Evolutionary conservation across 2,329 filamentous ascomycete species (phyloP).

Genomic region (Xylariaceae sp.): DNA sequence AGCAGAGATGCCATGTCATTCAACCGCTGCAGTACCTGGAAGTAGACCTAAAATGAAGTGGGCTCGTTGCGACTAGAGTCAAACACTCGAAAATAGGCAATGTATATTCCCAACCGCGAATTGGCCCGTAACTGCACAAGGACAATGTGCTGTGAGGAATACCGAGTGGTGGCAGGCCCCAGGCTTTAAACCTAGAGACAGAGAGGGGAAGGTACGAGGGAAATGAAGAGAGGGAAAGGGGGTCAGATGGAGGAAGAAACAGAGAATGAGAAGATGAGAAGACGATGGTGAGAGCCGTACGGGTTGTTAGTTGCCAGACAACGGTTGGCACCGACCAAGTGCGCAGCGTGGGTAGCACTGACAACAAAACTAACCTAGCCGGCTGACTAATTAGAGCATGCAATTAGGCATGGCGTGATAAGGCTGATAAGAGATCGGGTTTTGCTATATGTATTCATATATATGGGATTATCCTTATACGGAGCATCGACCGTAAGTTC

Average conservation of each 20-base stretch:
- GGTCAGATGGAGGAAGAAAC: not conserved
- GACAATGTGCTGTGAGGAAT: not conserved
- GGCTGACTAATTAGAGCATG: no score
- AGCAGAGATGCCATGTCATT: constrained; percentile 9
- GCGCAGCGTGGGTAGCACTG: no score
- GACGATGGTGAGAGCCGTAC: not conserved
- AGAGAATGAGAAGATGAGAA: not conserved
- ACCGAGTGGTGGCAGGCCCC: not conserved
- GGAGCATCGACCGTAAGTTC: no score
- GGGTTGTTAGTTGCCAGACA: not conserved
- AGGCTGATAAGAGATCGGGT: no score
- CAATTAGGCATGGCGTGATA: no score
- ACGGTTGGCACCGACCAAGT: not conserved
- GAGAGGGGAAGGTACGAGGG: not conserved
- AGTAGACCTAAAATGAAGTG: not conserved
- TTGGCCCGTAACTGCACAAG: not conserved
- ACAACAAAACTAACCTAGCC: no score
- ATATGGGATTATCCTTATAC: no score
- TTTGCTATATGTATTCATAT: no score
- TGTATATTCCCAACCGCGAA: not conserved
- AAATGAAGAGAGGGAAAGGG: not conserved
- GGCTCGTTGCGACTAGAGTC: not conserved
- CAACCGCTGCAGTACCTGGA: not conserved
- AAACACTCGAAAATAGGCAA: not conserved
- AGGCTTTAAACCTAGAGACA: not conserved